These are phyloP conservation scores for Vigna trinervia DNA, from an alignment of 306 rosid genomes.

Conservation along the genomic window DNA sequence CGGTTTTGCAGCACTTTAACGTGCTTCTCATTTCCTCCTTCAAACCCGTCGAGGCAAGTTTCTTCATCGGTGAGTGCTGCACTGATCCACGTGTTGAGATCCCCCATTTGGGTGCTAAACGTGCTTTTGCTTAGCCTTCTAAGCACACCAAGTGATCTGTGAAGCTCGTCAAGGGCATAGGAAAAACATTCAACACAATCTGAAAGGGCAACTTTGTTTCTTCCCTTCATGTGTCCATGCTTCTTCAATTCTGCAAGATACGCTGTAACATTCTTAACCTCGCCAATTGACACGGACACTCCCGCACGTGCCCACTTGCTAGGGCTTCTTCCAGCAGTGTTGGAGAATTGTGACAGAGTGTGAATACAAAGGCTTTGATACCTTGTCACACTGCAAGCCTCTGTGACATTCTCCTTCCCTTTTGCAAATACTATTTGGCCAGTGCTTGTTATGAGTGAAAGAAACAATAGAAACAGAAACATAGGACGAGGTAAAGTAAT, in stretches of 20 bases:
- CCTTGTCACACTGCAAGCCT: conserved; percentile 73
- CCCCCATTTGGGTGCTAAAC: conserved; percentile 61
- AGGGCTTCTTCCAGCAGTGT: conserved; percentile 60
- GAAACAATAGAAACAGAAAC: conserved; percentile 18
- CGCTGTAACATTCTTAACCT: conserved; percentile 49
- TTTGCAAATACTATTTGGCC: conserved; percentile 33
- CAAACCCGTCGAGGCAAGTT: conserved; percentile 72
- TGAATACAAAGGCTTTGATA: conserved; percentile 58
- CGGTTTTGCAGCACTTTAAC: conserved; percentile 46
- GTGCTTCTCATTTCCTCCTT: conserved; percentile 35
- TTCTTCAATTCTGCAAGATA: conserved; percentile 46
- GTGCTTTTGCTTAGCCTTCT: conserved; percentile 57
- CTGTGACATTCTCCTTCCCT: conserved; percentile 47
- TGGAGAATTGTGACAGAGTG: conserved; percentile 59
- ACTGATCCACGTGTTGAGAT: conserved; percentile 75
- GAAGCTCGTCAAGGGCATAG: conserved; percentile 67
- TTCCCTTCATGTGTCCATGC: conserved; percentile 38
- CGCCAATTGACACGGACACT: conserved; percentile 65
- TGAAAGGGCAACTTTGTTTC: conserved; percentile 56
- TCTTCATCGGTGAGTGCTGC: conserved; percentile 67
- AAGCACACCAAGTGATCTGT: conserved; percentile 59
- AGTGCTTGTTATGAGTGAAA: conserved; percentile 20
- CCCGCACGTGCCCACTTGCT: conserved; percentile 80
- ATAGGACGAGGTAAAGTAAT: conserved; percentile 10
- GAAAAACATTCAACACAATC: conserved; percentile 63